Evolutionary conservation across 2,329 filamentous ascomycete species (phyloP), one percentile per base, ranked within the genome.

Genomic region (Trichophyton schoenleinii): DNA sequence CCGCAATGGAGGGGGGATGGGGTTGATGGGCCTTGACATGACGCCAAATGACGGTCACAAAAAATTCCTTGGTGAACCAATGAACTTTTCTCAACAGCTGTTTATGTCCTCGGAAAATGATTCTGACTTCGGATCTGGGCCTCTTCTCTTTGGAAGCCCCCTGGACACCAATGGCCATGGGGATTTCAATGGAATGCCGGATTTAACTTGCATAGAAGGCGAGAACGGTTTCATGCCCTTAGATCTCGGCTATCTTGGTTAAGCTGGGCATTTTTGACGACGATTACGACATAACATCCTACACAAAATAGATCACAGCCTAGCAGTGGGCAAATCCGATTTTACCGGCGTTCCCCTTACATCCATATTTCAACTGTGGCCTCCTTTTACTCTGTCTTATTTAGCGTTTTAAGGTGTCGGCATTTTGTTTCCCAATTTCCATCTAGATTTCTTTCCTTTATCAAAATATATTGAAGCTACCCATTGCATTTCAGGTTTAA

Each of bases 51-150:
- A 55, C 9, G 31, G n/a, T 18, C 22, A 38, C 46, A 57, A 58
- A 38, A 61, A 61, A 34, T 46, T 58, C n/a, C 49, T 36, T 41
- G 52, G 55, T 11, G 57, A 59, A 20, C 49, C 48, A 13, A 15
- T 59, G 13, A 59, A 58, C 31, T 62, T 59, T 31, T 38, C 60
- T 42, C 53, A 62, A 13, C 53, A 28, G n/a, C 41, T 62, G 6
- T 62, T 62, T 46, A 58, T 58, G 53, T 31, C 48, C 11, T 49
- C 49, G 7, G 53, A 57, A 36, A 62, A 59, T 15, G 60, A 62
- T 18, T 38, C 57, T 15, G 55, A 59, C 31, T 62, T 62, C 42
- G 53, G 46, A n/a, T 36, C 41, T 18, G 55, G 60, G 31, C 42
- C 46, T 15, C 60, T 62, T 38, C 53, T 58, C 34, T 62, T 62